phyloP scores from a whole-genome alignment of 164 flowering plant species.

The Vitis rotundifolia region DNA sequence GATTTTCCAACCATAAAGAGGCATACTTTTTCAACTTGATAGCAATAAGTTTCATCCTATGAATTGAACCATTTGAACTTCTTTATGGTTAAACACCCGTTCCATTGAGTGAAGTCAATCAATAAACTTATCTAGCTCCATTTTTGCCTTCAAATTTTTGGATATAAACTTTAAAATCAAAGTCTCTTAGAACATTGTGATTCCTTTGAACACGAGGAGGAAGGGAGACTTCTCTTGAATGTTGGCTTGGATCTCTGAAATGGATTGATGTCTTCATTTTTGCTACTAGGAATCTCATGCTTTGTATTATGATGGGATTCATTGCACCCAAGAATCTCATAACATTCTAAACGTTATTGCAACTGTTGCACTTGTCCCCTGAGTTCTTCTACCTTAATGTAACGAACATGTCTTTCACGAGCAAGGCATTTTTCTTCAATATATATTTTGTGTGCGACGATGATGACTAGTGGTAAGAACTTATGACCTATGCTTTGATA shows the following conservation, averaged over 20 bases:
- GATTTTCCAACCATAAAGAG: neutral
- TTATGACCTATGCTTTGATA: too few relatives aligned
- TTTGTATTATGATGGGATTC: neutral
- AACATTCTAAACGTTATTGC: neutral
- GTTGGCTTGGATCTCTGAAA: neutral
- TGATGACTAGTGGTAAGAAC: too few relatives aligned
- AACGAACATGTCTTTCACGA: too few relatives aligned
- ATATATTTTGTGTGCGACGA: too few relatives aligned
- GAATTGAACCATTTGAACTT: neutral
- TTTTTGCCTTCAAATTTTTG: constrained; percentile 7
- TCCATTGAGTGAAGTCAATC: constrained; percentile 12
- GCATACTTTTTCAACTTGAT: neutral
- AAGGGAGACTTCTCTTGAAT: too few relatives aligned
- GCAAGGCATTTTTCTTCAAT: too few relatives aligned
- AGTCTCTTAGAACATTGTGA: neutral
- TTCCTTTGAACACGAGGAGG: neutral
- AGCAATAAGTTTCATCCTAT: constrained; percentile 6
- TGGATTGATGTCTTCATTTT: neutral
- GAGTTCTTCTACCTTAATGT: too few relatives aligned
- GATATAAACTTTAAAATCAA: too few relatives aligned
- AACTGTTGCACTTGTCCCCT: neutral
- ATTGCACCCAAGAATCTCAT: neutral
- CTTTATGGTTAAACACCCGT: neutral
- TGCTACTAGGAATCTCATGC: neutral
- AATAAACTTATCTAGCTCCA: constrained; percentile 12